Conservation (phyloP, 352 stramenopile genomes). For the Globisporangium canariense region DNA sequence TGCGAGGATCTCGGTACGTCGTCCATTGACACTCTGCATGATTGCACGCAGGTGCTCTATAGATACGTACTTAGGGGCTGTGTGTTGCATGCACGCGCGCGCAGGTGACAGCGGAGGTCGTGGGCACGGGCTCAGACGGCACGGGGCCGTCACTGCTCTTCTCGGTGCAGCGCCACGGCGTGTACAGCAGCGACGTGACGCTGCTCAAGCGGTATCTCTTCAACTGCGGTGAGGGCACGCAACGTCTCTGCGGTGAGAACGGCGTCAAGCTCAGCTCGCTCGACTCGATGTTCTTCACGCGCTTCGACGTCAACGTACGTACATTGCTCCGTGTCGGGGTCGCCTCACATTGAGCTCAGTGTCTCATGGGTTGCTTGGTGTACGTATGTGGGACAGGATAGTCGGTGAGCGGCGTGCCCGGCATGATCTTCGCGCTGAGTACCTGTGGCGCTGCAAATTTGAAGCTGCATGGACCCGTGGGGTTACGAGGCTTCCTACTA, state of each 20-base stretch:
- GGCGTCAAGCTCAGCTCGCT: constrained; percentile 66
- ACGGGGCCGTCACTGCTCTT: constrained; percentile 69
- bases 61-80: background rate
- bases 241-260: constrained; percentile 66
- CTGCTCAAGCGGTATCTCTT: constrained; percentile 66
- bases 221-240: constrained; percentile 70
- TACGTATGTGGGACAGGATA: constrained; percentile 15
- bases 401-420: constrained; percentile 66
- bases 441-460: constrained; percentile 43
- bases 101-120: constrained; percentile 51
- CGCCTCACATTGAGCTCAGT: background rate
- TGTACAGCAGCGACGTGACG: constrained; percentile 61
- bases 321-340: background rate
- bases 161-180: constrained; percentile 52
- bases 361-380: background rate
- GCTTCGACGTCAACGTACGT: constrained; percentile 50
- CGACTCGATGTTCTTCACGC: constrained; percentile 68
- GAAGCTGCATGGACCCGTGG: constrained; percentile 42
- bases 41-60: background rate
- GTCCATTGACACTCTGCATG: background rate
- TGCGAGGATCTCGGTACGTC: constrained; percentile 15
- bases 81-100: background rate
- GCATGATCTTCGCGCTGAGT: constrained; percentile 61
- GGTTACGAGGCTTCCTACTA: constrained; percentile 32
- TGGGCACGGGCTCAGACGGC: constrained; percentile 60